Percentiles rank a stretch among this genome's conserved stretches.
Conservation (phyloP, 2,329 filamentous ascomycete species). For the Plectosphaerella cucumerina region DNA sequence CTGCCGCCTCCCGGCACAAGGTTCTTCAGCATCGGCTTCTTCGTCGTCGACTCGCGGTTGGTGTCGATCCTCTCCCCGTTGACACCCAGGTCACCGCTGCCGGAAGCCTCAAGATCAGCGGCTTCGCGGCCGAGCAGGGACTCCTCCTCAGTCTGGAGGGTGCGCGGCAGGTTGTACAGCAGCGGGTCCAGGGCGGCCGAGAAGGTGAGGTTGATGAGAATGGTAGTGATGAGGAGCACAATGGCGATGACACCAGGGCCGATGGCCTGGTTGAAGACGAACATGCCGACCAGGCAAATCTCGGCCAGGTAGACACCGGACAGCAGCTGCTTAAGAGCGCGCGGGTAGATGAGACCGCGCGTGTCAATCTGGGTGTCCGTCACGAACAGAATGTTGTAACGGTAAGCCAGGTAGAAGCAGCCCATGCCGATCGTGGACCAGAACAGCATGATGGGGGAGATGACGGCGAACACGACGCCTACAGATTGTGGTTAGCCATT, state of each 20-base stretch:
- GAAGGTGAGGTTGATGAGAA: constrained; percentile 72
- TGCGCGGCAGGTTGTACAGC: constrained; percentile 66
- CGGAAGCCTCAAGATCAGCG: neutral
- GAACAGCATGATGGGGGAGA: constrained; percentile 76
- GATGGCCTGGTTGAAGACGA: constrained; percentile 61
- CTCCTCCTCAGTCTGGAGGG: constrained; percentile 40
- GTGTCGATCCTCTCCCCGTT: constrained; percentile 1
- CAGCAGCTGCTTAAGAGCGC: constrained; percentile 82
- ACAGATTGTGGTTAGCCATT: constrained; percentile 12
- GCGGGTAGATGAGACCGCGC: constrained; percentile 81
- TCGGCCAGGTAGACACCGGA: constrained; percentile 77
- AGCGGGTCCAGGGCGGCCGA: constrained; percentile 67
- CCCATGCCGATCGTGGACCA: constrained; percentile 75
- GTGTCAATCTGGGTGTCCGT: constrained; percentile 78
- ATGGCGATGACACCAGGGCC: constrained; percentile 74
- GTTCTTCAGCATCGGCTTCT: constrained; percentile 12
- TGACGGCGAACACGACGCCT: constrained; percentile 74
- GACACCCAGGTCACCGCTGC: constrained; percentile 3
- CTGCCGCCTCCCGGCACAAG: constrained; percentile 12
- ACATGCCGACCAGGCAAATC: constrained; percentile 76
- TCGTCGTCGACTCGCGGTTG: constrained; percentile 15
- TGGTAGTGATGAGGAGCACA: constrained; percentile 69
- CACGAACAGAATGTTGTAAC: constrained; percentile 83
- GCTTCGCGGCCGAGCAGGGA: constrained; percentile 16
- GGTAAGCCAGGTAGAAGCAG: constrained; percentile 79